Evolutionary conservation across 257 asterid genomes (phyloP).

Genomic region (Avicennia marina): DNA sequence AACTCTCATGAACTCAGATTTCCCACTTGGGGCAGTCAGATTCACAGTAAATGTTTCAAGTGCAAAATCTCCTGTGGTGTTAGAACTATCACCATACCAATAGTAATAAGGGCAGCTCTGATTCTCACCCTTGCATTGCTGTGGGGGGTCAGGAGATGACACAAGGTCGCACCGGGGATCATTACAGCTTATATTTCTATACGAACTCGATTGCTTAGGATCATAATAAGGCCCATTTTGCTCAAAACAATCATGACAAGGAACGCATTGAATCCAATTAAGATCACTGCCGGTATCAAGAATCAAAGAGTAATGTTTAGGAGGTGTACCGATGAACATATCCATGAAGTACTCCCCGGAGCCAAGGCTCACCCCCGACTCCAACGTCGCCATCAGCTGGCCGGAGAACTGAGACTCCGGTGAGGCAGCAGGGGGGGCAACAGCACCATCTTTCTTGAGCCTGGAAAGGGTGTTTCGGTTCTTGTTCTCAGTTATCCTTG

Average conservation of each 20-base stretch:
- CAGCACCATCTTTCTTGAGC: conserved; percentile 16
- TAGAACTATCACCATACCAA: conserved; percentile 95
- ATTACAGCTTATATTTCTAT: conserved; percentile 47
- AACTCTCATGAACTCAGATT: conserved; percentile 46
- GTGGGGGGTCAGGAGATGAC: conserved; percentile 72
- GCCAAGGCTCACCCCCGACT: conserved; percentile 54
- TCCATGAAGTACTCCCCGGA: conserved; percentile 67
- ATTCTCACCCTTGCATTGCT: conserved; percentile 34
- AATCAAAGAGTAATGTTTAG: conserved; percentile 53
- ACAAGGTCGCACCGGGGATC: conserved; percentile 73
- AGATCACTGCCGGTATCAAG: conserved; percentile 91
- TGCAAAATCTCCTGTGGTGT: conserved; percentile 86
- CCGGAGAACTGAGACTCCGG: conserved; percentile 35
- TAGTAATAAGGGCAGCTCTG: conserved; percentile 82
- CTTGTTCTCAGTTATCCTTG: conserved; percentile 57
- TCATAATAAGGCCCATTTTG: conserved; percentile 70
- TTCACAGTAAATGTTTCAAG: conserved; percentile 79
- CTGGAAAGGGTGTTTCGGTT: conserved; percentile 44
- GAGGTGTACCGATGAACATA: conserved; percentile 64
- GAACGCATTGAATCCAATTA: conserved; percentile 89
- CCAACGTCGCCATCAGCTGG: conserved; percentile 71
- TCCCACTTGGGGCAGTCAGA: conserved; percentile 46
- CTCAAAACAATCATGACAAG: conserved; percentile 84
- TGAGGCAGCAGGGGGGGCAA: conserved; percentile 14
- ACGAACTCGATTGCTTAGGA: conserved; percentile 54